Percentiles rank a stretch among this genome's conserved stretches.
Conservation (phyloP, 2,329 filamentous ascomycete species). For the Botrytis hyacinthi region DNA sequence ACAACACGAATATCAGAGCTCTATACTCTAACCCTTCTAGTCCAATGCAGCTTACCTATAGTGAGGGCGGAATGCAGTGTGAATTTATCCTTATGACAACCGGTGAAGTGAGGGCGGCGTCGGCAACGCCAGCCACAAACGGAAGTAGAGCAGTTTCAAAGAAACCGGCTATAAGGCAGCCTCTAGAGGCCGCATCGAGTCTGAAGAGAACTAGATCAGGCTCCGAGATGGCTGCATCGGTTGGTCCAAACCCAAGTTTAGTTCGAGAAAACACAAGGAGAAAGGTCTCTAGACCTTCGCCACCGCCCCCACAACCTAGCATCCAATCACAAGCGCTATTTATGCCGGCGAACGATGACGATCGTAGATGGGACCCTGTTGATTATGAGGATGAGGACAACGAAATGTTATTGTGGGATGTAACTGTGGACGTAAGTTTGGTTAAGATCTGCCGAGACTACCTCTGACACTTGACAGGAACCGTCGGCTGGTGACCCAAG, state of each 20-base stretch:
- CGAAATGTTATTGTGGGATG: slow-evolving; percentile 72
- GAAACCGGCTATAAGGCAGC: slow-evolving; percentile 32
- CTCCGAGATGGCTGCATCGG: slow-evolving; percentile 36
- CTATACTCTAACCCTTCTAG: slow-evolving; percentile 68
- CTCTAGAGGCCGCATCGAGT: slow-evolving; percentile 33
- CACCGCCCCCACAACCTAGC: slow-evolving; percentile 54
- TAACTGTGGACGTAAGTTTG: slow-evolving; percentile 57
- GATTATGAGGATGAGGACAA: slow-evolving; percentile 63
- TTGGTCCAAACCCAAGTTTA: slow-evolving; percentile 25
- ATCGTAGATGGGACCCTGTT: slow-evolving; percentile 70
- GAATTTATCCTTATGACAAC: slow-evolving; percentile 83
- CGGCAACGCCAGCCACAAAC: slow-evolving; percentile 33
- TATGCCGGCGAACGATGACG: slow-evolving; percentile 63
- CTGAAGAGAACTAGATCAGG: slow-evolving; percentile 29
- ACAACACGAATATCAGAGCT: slow-evolving; percentile 64
- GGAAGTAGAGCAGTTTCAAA: slow-evolving; percentile 32
- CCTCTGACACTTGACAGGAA: slow-evolving; percentile 38
- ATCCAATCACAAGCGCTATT: slow-evolving; percentile 68
- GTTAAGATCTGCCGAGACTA: slow-evolving; percentile 6
- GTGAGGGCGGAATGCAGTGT: slow-evolving; percentile 64
- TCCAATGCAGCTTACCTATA: slow-evolving; percentile 72
- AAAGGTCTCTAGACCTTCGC: slow-evolving; percentile 48
- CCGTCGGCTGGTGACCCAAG: slow-evolving; percentile 32
- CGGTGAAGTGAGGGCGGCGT: slow-evolving; percentile 52
- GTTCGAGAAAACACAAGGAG: slow-evolving; percentile 34